Base-by-base conservation (phyloP, 163 green algal genomes). In the Chlamydomonas reinhardtii region DNA sequence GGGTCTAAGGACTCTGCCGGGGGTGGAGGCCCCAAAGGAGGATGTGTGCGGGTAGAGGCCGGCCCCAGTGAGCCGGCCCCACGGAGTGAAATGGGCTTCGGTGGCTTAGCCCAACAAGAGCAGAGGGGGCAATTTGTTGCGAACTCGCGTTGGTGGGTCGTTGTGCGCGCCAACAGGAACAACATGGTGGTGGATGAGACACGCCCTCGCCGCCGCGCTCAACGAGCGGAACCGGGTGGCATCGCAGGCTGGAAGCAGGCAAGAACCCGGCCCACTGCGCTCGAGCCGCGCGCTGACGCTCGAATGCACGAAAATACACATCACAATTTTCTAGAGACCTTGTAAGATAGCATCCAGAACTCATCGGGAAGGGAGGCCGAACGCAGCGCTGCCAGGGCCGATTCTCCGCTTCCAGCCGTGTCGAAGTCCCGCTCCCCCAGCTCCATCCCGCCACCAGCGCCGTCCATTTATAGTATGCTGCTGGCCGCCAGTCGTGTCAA, bases 281-380 rank as follows among this genome's bases (percentile, higher is more conserved):
- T 29, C 22, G 5, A 66, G 5, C 59, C 0, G 9, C 59, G 5
- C 1, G 59, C 59, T 31, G 24, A 65, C 59, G 2, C 59, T 22
- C 5, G 64, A 14, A 20, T 24, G 27, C 29, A 71, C 29, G 2
- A 34, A 15, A 4, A 34, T 8, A 9, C 27, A 71, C 14, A 25
- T 19, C 11, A 24, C 29, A 71, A 71, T 20, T 43, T 15, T 27
- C n/a, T n/a, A n/a, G n/a, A n/a, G n/a, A 81, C 83, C 66, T 91
- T 91, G 75, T 85, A 91, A 32, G 27, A 74, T 54, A 89, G 87
- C 48, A 89, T 87, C 82, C 81, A 79, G 75, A 91, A 91, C 9
- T 87, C 76, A 12, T 91, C 87, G 22, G 82, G 69, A 8, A 86
- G 69, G 1, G 69, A 73, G 17, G 79, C 79, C 15, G 34, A 59